A percentile compares a stretch with the other conserved stretches of the same genome.
These are phyloP conservation scores for Trichoderma parareesei DNA, from an alignment of 495 filamentous ascomycete genomes.

Conservation along the genomic window DNA sequence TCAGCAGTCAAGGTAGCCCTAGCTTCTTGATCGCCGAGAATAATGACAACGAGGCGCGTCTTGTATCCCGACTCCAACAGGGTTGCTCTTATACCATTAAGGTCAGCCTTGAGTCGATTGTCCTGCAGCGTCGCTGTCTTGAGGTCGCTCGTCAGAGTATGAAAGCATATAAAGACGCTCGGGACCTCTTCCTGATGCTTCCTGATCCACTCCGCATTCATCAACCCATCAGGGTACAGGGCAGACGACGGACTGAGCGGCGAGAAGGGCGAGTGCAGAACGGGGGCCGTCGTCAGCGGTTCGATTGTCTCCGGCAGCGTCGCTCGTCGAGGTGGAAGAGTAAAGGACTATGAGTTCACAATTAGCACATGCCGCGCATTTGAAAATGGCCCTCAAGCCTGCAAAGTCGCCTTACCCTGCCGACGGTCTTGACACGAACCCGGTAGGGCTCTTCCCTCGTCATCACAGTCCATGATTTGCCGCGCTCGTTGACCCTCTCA, in stretches of 20 bases:
- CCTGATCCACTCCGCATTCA: constrained; percentile 69
- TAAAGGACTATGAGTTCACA: constrained; percentile 31
- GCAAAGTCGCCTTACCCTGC: constrained; percentile 51
- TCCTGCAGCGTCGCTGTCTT: constrained; percentile 65
- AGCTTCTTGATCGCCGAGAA: constrained; percentile 61
- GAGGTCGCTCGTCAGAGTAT: constrained; percentile 59
- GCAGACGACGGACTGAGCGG: constrained; percentile 72
- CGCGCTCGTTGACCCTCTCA: constrained; percentile 49
- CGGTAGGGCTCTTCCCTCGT: constrained; percentile 31
- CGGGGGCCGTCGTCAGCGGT: constrained; percentile 25
- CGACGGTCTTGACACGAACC: constrained; percentile 57
- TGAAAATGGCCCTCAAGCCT: not conserved
- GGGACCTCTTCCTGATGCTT: constrained; percentile 82
- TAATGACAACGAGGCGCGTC: constrained; percentile 63
- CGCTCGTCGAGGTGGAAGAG: constrained; percentile 44
- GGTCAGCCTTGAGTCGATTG: constrained; percentile 81
- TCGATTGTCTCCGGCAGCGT: constrained; percentile 37
- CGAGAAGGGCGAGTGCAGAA: constrained; percentile 81
- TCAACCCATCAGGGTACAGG: constrained; percentile 78
- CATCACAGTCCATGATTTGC: constrained; percentile 47
- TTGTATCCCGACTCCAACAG: constrained; percentile 63
- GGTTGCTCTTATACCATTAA: constrained; percentile 62
- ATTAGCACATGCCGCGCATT: constrained; percentile 13
- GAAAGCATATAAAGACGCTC: constrained; percentile 68
- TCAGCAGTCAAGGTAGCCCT: constrained; percentile 54